Percentiles rank a stretch among this genome's conserved stretches.
phyloP scores from a whole-genome alignment of 208 protist genomes.

The Acanthamoeba royreba region DNA sequence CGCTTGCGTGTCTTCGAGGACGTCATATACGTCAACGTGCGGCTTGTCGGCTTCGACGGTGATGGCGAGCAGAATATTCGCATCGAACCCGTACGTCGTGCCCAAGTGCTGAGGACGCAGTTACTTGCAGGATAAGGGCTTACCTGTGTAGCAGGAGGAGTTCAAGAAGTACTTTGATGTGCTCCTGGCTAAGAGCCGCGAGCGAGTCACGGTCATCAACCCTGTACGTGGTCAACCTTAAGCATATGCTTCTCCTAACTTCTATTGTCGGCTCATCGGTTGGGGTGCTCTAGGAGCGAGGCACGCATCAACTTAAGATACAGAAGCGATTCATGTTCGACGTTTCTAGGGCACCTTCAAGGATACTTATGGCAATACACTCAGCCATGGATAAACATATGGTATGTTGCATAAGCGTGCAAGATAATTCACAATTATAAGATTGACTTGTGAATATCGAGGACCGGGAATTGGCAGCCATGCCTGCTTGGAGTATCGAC shows the following conservation, averaged over 20 bases:
- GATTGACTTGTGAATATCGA: too few relatives aligned
- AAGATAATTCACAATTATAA: too few relatives aligned
- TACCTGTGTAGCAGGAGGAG: background rate
- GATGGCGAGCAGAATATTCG: background rate
- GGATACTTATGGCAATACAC: background rate
- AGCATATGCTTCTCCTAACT: too few relatives aligned
- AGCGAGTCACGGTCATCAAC: background rate
- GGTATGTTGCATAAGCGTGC: background rate
- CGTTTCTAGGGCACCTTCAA: background rate
- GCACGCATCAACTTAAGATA: too few relatives aligned
- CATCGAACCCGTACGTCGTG: too few relatives aligned
- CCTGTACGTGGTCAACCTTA: background rate
- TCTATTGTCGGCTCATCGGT: too few relatives aligned
- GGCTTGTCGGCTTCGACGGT: background rate
- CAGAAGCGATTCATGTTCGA: background rate
- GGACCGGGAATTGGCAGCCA: background rate
- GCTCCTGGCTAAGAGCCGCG: background rate
- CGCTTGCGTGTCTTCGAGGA: background rate
- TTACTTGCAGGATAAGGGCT: background rate
- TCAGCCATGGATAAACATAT: background rate
- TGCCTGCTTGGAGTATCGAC: background rate
- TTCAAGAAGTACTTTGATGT: background rate
- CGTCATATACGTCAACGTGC: background rate
- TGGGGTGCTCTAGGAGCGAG: too few relatives aligned
- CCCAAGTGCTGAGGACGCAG: background rate